Evolutionary conservation across 345 rosid species (phyloP), one percentile per base, ranked within the genome.

Genomic region (Aquilaria sinensis): DNA sequence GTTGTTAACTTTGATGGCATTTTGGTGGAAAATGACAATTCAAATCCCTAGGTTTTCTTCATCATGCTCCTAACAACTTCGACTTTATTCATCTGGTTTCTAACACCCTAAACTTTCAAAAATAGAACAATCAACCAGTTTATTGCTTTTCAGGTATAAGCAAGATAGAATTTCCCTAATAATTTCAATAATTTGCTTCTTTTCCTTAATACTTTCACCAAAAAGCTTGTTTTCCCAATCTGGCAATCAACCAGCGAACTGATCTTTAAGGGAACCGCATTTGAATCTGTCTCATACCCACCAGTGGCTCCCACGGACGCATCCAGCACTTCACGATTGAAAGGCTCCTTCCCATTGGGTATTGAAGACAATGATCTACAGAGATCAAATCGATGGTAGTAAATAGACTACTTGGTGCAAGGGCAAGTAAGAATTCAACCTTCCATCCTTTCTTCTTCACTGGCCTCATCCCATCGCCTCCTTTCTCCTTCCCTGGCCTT

Each of bases 221-320:
- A 77, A 70, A 94, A 94, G 80, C 84, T 85, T 13, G 99, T 90
- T 59, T 94, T 94, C 59, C 99, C 99, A 73, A 85, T 86, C 68
- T 80, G 96, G 71, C 90, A 88, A 70, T 94, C 99, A 14, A 96
- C 99, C 68, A 94, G 67, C 76, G 90, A 74, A 47, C 95, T 90
- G 67, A 94, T 88, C 89, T 94, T 94, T 74, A 94, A 75, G 47
- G 72, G 65, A 66, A 94, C 91, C 80, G 90, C 85, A 82, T 94
- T 90, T 6, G 87, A 76, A 78, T 85, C 96, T 47, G 81, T 62
- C 62, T 75, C 80, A 33, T 58, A 74, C 74, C 80, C 82, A 53
- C 63, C 70, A 57, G 30, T 41, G 12, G 72, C 67, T 62, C 70
- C 63, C 63, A 64, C 14, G 6, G 59, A 67, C 10, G 64, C 71